A percentile compares a stretch with the other conserved stretches of the same genome.
These are phyloP conservation scores for Gentiana dahurica DNA, from an alignment of 257 asterid species.

Conservation along the genomic window DNA sequence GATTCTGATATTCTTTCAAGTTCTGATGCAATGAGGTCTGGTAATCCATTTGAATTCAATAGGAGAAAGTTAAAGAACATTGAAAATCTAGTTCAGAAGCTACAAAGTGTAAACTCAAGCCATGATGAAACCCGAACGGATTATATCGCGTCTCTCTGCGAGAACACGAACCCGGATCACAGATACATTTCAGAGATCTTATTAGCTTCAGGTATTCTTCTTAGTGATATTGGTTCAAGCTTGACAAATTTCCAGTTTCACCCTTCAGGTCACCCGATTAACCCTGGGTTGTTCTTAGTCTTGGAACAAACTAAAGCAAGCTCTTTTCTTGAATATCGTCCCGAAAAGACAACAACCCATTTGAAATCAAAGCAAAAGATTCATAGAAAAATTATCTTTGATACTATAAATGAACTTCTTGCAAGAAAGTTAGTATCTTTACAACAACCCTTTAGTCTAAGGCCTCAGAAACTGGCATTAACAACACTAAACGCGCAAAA, in stretches of 20 bases:
- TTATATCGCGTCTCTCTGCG: slow-evolving; percentile 88
- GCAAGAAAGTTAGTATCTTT: slow-evolving; percentile 32
- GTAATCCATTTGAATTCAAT: slow-evolving; percentile 32
- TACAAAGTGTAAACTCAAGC: slow-evolving; percentile 71
- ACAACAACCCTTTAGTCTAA: slow-evolving; percentile 30
- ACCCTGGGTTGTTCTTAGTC: slow-evolving; percentile 78
- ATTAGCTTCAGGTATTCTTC: slow-evolving; percentile 90
- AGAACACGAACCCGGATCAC: slow-evolving; percentile 65
- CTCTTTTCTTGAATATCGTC: slow-evolving; percentile 17
- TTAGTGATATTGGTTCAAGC: slow-evolving; percentile 64
- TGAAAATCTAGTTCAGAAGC: slow-evolving; percentile 75
- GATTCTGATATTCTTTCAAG: slow-evolving; percentile 15
- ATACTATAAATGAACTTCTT: slow-evolving; percentile 70
- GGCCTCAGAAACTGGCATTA: slow-evolving; percentile 26
- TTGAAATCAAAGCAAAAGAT: slow-evolving; percentile 22
- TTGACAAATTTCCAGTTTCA: slow-evolving; percentile 67
- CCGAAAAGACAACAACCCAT: slow-evolving; percentile 19
- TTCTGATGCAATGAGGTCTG: slow-evolving; percentile 16
- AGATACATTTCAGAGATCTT: slow-evolving; percentile 82
- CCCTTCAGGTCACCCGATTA: slow-evolving; percentile 73
- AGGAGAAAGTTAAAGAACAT: slow-evolving; percentile 62
- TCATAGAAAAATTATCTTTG: slow-evolving; percentile 68
- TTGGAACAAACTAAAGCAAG: slow-evolving; percentile 85
- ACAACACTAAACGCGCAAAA: slow-evolving; percentile 48
- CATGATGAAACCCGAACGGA: slow-evolving; percentile 85